Evolutionary conservation across 495 filamentous ascomycete species (phyloP).

Genomic region (Lepidopterella palustris): DNA sequence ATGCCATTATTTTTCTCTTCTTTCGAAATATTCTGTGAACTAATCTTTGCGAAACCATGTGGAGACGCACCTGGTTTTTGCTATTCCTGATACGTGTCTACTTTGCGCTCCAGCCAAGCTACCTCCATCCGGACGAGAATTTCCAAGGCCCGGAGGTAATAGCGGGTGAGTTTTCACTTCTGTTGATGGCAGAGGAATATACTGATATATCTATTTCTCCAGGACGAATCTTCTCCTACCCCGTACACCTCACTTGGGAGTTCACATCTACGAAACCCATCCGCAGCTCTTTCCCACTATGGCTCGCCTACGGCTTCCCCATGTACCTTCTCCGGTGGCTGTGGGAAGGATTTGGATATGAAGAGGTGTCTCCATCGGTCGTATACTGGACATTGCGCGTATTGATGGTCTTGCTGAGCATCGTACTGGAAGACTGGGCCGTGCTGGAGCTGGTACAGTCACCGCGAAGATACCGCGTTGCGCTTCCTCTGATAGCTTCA

Average conservation of each 20-base stretch:
- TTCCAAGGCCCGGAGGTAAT: conserved; percentile 98
- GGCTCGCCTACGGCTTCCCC: conserved; percentile 85
- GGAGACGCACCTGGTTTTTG: conserved; percentile 82
- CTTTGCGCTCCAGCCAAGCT: conserved; percentile 90
- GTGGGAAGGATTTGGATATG: conserved; percentile 55
- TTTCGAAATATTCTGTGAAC: not conserved
- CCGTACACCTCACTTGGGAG: conserved; percentile 84
- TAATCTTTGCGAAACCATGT: conserved; percentile 51
- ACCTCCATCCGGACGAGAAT: conserved; percentile 96
- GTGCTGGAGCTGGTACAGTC: conserved; percentile 81
- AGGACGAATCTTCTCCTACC: conserved; percentile 88
- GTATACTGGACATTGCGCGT: conserved; percentile 84
- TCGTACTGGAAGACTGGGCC: conserved; percentile 96
- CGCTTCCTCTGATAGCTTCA: conserved; percentile 77
- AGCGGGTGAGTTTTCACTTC: conserved; percentile 61
- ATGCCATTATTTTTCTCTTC: conserved; percentile 16
- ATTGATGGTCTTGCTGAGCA: conserved; percentile 87
- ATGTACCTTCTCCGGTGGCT: conserved; percentile 88
- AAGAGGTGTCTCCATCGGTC: conserved; percentile 54
- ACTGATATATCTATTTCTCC: conserved; percentile 24
- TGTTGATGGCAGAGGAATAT: not conserved
- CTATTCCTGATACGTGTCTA: conserved; percentile 83
- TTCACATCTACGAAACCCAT: conserved; percentile 81
- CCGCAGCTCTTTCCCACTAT: conserved; percentile 92
- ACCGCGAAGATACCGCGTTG: conserved; percentile 61